Evolutionary conservation across 108 stramenopile species (phyloP).

Genomic region (Cyclotella atomus): DNA sequence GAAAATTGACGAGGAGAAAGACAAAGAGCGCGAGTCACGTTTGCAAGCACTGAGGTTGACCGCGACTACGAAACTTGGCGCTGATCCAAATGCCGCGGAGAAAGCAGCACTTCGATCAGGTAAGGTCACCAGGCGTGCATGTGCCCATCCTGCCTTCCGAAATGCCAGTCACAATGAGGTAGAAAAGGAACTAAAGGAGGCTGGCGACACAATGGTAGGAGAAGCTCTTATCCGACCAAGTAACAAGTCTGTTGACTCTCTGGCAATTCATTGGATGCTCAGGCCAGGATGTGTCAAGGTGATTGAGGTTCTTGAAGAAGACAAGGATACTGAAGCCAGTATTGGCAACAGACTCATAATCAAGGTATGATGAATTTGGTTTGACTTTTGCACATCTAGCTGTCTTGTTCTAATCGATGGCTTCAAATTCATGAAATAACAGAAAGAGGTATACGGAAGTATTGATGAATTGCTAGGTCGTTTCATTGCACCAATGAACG

Average conservation of each 20-base stretch:
- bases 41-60: constrained; percentile 70
- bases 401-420: neutral
- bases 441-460: constrained; percentile 83
- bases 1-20: constrained; percentile 75
- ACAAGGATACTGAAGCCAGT: constrained; percentile 87
- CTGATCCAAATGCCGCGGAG: constrained; percentile 29
- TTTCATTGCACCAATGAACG: constrained; percentile 90
- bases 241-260: constrained; percentile 76
- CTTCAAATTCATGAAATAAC: neutral
- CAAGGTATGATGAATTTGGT: constrained; percentile 73
- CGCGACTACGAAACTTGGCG: constrained; percentile 54
- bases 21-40: constrained; percentile 77
- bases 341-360: constrained; percentile 83
- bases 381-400: neutral
- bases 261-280: constrained; percentile 89
- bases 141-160: constrained; percentile 89
- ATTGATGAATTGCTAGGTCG: constrained; percentile 89
- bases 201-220: constrained; percentile 80
- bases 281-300: constrained; percentile 80
- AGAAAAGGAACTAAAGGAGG: constrained; percentile 72
- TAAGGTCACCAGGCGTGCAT: constrained; percentile 79
- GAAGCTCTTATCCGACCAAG: constrained; percentile 88
- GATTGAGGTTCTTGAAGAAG: constrained; percentile 85
- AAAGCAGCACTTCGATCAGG: constrained; percentile 43
- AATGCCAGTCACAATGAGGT: constrained; percentile 76